Conservation (phyloP, 1,284 basidiomycete genomes). For the Trichosporon ovoides region DNA sequence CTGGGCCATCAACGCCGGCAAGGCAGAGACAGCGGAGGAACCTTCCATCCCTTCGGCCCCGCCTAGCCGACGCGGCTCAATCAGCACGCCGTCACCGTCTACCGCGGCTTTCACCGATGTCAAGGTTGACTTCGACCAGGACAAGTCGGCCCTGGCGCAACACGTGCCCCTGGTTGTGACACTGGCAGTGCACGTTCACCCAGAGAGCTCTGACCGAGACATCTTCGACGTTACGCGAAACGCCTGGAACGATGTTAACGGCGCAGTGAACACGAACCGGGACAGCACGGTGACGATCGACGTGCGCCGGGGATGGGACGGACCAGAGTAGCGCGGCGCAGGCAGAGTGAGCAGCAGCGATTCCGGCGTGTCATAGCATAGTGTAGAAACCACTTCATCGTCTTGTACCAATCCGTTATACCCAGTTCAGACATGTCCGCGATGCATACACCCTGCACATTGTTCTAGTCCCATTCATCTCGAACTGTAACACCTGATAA, state of each 20-base stretch:
- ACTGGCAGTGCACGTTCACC: constrained; percentile 67
- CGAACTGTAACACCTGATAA: background rate
- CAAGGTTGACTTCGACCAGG: background rate
- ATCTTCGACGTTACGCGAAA: constrained; percentile 54
- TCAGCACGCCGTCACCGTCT: constrained; percentile 52
- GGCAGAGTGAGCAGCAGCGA: background rate
- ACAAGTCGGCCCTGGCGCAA: background rate
- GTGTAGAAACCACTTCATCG: background rate
- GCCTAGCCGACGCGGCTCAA: constrained; percentile 17
- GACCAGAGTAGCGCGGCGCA: constrained; percentile 9
- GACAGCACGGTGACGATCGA: constrained; percentile 40
- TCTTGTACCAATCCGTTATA: background rate
- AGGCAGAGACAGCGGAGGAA: constrained; percentile 44
- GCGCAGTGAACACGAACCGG: constrained; percentile 23
- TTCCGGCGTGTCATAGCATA: background rate
- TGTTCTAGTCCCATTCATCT: background rate
- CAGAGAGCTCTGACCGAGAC: constrained; percentile 65
- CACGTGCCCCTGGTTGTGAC: constrained; percentile 61
- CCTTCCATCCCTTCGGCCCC: constrained; percentile 50
- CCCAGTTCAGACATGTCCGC: too few relatives aligned
- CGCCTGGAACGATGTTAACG: constrained; percentile 33
- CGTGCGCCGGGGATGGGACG: constrained; percentile 40
- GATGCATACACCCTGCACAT: background rate
- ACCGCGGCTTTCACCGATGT: constrained; percentile 8
- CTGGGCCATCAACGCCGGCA: constrained; percentile 38